Conservation (phyloP, 495 filamentous ascomycete species). For the Stereocaulon alpinum region DNA sequence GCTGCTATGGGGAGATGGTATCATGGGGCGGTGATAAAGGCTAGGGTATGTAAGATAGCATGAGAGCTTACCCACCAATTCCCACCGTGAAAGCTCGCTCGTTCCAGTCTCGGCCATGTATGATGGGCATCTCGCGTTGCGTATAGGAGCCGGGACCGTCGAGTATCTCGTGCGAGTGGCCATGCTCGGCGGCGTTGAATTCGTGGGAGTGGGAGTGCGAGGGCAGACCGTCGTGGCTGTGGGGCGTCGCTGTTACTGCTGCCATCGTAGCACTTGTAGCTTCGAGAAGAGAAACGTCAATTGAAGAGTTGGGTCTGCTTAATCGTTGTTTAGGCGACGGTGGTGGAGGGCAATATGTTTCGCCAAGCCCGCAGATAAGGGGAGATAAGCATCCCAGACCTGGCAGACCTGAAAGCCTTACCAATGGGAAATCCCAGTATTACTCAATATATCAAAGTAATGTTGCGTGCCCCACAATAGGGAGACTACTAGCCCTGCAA, state of each 20-base stretch:
- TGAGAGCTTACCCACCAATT: conserved; percentile 74
- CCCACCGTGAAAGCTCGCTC: conserved; percentile 91
- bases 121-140: conserved; percentile 85
- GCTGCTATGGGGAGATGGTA: neutral
- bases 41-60: neutral
- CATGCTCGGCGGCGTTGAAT: conserved; percentile 65
- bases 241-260: conserved; percentile 5
- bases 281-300: neutral
- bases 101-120: conserved; percentile 77
- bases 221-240: conserved; percentile 30
- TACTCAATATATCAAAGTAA: too few species aligned
- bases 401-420: too few species aligned
- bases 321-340: too few species aligned
- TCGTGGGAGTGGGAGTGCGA: conserved; percentile 55
- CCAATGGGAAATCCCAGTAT: too few species aligned
- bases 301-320: too few species aligned
- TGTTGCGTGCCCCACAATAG: too few species aligned
- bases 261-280: conserved; percentile 2
- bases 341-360: too few species aligned
- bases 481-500: too few species aligned
- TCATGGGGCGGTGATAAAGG: neutral
- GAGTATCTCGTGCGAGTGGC: conserved; percentile 91
- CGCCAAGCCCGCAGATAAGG: too few species aligned
- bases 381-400: too few species aligned
- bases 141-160: conserved; percentile 86